Base-by-base conservation (phyloP, 2,329 filamentous ascomycete species). In the Talaromyces sp. region DNA sequence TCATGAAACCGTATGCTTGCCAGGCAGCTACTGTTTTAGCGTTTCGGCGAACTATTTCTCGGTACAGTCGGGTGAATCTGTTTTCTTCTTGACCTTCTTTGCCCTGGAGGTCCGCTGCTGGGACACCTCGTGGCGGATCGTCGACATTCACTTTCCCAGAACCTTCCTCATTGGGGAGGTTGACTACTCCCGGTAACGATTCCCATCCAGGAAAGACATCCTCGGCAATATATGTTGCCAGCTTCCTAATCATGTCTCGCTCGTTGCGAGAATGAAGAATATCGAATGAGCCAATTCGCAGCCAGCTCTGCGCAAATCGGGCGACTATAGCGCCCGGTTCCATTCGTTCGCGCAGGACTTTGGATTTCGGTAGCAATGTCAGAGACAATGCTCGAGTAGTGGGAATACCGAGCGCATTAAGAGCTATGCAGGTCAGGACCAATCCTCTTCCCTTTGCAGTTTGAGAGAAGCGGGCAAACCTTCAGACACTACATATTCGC, bases 1-100 rank as follows among this genome's bases (percentile, higher is more conserved):
- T 99, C 84, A 96, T 98, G 79, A 99, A 99, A n/a, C 92, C 95
- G 71, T 98, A 98, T 0, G 92, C 92, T 79, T 99, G 96, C 93
- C 95, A 98, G 68, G 89, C 85, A 11, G 95, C 95, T 1, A 98
- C 93, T 0, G 90, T 96, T 63, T 84, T 82, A 1, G 95, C 95
- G 72, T 97, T 99, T 35, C 91, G 86, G 46, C 92, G 86, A 3
- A 88, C 87, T 62, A 99, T 88, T 71, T 96, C 92, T 39, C 95
- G 88, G 75, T 96, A 99, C 0, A 99, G 80, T 16, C 93, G 84
- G 0, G 89, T 83, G 74, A 95, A 99, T 35, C 93, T 85, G 73
- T 99, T 99, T 72, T 97, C 89, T 63, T 88, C 85, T 3, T 84
- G 78, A 1, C 87, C 86, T 2, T 83, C 76, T 5, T 86, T 83